Base-by-base conservation (phyloP, 306 rosid genomes). In the Vigna unguiculata region DNA sequence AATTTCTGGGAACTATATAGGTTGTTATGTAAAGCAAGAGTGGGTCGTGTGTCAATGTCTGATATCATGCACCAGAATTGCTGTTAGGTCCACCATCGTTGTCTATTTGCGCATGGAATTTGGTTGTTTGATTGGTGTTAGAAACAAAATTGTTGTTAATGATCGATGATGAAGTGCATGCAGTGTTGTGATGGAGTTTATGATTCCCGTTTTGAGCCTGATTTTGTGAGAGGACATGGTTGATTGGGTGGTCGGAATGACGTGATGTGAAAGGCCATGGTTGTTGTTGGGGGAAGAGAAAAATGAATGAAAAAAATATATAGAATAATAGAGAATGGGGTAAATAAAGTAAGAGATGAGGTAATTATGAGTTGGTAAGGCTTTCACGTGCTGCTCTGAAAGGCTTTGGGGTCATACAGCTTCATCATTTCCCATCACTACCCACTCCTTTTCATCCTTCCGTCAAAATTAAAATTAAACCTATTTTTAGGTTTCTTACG, bases 11-110 rank as follows among this genome's bases (percentile, higher is more conserved):
- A 34, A 61, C 62, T 14, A 9, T 17, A 38, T 36, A 34, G 54
- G 41, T 64, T 76, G 60, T 67, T 10, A 67, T 43, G 32, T 9
- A 77, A 25, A 57, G 69, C 45, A 20, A 69, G 40, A 19, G 62
- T 47, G 16, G 45, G 15, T 61, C 17, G n/a, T n/a, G 7, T 36
- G 65, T 71, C 82, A 61, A 24, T 36, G 12, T 78, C 77, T 22
- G 48, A 30, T 32, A 71, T 38, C 34, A 70, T 58, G 77, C 71
- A 32, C 72, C 24, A 79, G 73, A 71, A 51, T 71, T 71, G 78
- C 1, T 46, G 17, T 13, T n/a, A 60, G 73, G 72, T 53, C 78
- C 83, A 71, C 82, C 57, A 51, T 19, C 48, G 7, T 38, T 38
- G 61, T 54, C 16, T 13, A 43, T 70, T 70, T 13, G 62, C 4